Evolutionary conservation across 768 basidiomycete species (phyloP).

Genomic region (Daedaleopsis sinensis): DNA sequence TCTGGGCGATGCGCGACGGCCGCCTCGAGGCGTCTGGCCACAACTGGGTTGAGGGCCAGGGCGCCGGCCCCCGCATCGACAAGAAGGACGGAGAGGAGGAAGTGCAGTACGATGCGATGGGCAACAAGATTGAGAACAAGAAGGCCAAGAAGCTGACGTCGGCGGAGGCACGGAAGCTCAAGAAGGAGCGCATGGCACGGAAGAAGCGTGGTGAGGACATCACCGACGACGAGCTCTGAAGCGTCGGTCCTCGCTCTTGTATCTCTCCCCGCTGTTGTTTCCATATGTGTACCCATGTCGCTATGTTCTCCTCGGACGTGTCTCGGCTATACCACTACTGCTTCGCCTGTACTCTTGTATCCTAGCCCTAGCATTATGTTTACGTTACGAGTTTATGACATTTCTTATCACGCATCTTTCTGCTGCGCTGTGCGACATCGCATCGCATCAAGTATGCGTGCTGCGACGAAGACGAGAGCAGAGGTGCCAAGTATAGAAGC

Average conservation of each 20-base stretch:
- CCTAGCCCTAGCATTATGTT: conserved; percentile 28
- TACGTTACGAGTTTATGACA: conserved; percentile 18
- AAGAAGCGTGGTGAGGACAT: conserved; percentile 85
- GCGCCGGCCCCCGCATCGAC: conserved; percentile 92
- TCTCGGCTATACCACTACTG: conserved; percentile 21
- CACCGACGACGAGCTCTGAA: conserved; percentile 59
- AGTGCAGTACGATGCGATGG: conserved; percentile 94
- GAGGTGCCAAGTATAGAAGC: conserved; percentile 9
- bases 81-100: conserved; percentile 91
- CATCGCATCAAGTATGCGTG: too few relatives aligned
- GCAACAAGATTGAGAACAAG: conserved; percentile 89
- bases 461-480: too few relatives aligned
- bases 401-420: not conserved
- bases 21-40: conserved; percentile 95
- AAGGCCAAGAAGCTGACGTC: conserved; percentile 88
- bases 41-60: conserved; percentile 99
- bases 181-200: conserved; percentile 96
- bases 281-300: conserved; percentile 26
- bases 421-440: too few relatives aligned
- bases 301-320: conserved; percentile 27
- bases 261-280: conserved; percentile 18
- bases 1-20: conserved; percentile 99
- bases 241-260: conserved; percentile 18
- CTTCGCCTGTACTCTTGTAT: conserved; percentile 27
- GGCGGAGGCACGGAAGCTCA: conserved; percentile 82